Percentiles rank a stretch among this genome's conserved stretches.
phyloP scores from a whole-genome alignment of 2,329 filamentous ascomycete genomes.

The Chaetomiaceae sp. region DNA sequence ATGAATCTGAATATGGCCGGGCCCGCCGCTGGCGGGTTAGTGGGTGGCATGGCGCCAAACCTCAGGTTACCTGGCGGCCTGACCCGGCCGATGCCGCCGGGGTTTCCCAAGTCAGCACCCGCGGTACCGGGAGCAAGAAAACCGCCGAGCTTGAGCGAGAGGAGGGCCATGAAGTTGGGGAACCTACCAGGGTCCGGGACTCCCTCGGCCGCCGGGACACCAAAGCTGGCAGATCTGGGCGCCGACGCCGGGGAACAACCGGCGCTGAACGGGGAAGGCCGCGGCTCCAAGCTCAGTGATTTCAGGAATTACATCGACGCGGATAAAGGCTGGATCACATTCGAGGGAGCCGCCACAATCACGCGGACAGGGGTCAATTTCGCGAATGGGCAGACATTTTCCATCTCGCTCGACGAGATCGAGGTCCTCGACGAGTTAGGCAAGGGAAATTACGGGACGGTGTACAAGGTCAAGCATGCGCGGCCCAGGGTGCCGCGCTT shows the following conservation, averaged over 20 bases:
- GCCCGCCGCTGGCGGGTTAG: slow-evolving; percentile 24
- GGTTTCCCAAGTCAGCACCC: slow-evolving; percentile 49
- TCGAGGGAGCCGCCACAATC: slow-evolving; percentile 86
- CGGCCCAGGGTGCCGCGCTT: slow-evolving; percentile 55
- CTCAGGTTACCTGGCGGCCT: slow-evolving; percentile 37
- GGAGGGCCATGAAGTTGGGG: slow-evolving; percentile 57
- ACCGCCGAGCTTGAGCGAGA: slow-evolving; percentile 58
- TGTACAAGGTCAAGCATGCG: slow-evolving; percentile 90
- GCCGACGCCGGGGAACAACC: slow-evolving; percentile 21
- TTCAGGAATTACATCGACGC: slow-evolving; percentile 80
- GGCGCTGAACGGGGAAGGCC: slow-evolving; percentile 31
- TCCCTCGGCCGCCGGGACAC: slow-evolving; percentile 30
- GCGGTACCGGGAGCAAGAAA: slow-evolving; percentile 34
- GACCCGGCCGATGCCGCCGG: slow-evolving; percentile 41
- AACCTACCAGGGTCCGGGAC: slow-evolving; percentile 34
- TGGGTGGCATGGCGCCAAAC: slow-evolving; percentile 40
- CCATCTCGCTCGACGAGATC: slow-evolving; percentile 91
- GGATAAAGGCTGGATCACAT: slow-evolving; percentile 84
- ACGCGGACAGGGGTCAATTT: slow-evolving; percentile 90
- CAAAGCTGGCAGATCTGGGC: slow-evolving; percentile 40
- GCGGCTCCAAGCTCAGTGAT: slow-evolving; percentile 49
- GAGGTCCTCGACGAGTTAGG: slow-evolving; percentile 89
- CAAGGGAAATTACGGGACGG: slow-evolving; percentile 97
- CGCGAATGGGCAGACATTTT: slow-evolving; percentile 80
- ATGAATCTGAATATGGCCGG: slow-evolving; percentile 13